Base-by-base conservation (phyloP, 768 basidiomycete genomes). In the Phanerochaete carnosa region DNA sequence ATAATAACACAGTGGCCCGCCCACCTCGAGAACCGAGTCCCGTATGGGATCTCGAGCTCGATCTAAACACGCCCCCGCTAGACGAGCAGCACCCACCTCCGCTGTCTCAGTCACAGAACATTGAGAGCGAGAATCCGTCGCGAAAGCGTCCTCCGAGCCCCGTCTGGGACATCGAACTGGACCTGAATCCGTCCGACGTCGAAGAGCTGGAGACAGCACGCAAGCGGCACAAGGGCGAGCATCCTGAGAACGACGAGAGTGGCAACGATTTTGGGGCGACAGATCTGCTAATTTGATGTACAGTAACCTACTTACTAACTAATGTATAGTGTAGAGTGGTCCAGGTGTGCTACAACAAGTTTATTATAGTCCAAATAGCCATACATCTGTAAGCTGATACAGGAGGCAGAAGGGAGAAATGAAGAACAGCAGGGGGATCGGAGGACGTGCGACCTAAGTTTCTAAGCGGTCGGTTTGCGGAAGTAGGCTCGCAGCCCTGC, bases 111-210 rank as follows among this genome's bases (percentile, higher is more conserved):
- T 19, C 39, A 19, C 39, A 62, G 45, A 61, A 30, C 52, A 73
- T 19, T 75, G 83, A 50, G 76, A 78, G 15, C 46, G 29, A 16
- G 8, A 28, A 32, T 11, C 22, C n/a, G 22, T 43, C 56, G 9
- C 61, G 59, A 33, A 60, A 60, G 32, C 58, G 62, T 2, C 59
- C 59, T 53, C 74, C 77, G 4, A 89, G 87, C 66, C 86, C 88
- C 1, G 74, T 77, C 7, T 92, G 90, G 90, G 88, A 90, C 67
- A 87, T 90, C 58, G 90, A 90, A 64, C 76, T 83, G 4, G 85
- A 86, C 59, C 70, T 82, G 33, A 68, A 80, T 11, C 58, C 65
- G 29, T 68, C 63, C 23, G 60, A 61, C 45, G 35, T 39, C 11
- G 60, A 62, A 6, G 56, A 62, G 2, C 11, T 13, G 2, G 47